Evolutionary conservation across 148 eudicot species (phyloP).

Genomic region (Rhododendron williamsianum): DNA sequence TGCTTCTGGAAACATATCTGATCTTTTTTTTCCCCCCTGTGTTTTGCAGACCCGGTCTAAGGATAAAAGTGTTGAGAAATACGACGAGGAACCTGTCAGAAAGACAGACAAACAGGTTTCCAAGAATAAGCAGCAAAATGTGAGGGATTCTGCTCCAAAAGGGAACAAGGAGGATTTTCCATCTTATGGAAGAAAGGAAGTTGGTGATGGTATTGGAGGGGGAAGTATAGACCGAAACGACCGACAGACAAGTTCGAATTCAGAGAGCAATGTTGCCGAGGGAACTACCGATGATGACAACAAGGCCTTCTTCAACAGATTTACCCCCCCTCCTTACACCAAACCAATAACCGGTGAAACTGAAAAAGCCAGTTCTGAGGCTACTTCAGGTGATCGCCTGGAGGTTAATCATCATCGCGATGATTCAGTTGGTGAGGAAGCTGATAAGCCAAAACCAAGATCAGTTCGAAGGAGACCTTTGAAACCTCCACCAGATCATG

Average conservation of each 20-base stretch:
- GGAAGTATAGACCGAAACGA: neutral
- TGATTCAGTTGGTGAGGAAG: constrained; percentile 12
- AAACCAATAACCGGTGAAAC: constrained; percentile 13
- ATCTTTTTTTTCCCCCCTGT: neutral
- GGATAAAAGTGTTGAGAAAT: constrained; percentile 3
- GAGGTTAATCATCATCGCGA: neutral
- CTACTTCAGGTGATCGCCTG: neutral
- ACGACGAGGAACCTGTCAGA: constrained; percentile 3
- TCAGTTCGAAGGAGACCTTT: constrained; percentile 55
- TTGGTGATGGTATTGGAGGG: constrained; percentile 7
- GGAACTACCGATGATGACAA: constrained; percentile 20
- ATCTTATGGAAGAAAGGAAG: constrained; percentile 4
- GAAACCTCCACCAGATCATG: constrained; percentile 22
- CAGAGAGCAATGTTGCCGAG: constrained; percentile 14
- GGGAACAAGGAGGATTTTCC: constrained; percentile 18
- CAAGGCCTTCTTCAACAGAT: constrained; percentile 22
- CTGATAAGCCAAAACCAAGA: constrained; percentile 37
- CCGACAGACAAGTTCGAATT: neutral
- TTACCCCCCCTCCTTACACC: constrained; percentile 48
- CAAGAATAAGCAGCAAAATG: constrained; percentile 5
- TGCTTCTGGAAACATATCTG: neutral
- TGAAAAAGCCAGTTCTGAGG: neutral
- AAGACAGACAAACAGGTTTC: constrained; percentile 9
- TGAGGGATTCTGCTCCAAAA: constrained; percentile 11
- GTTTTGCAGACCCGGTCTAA: constrained; percentile 23